Conservation (phyloP, 345 rosid species). For the Aurinia saxatilis region DNA sequence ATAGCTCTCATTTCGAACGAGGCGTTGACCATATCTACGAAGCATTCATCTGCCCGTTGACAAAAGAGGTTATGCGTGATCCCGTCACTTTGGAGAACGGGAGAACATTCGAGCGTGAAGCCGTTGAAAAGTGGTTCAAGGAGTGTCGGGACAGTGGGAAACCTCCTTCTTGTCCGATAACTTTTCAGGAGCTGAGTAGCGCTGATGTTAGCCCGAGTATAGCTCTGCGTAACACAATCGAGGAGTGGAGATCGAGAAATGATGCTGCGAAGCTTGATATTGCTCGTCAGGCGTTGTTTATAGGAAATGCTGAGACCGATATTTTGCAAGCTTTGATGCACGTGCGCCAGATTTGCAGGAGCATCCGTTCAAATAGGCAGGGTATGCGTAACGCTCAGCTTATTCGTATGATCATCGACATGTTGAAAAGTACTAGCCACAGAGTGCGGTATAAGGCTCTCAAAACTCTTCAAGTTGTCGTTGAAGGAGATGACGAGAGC, state of each 20-base stretch:
- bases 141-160: constrained; percentile 67
- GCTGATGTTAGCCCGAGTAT: constrained; percentile 68
- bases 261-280: constrained; percentile 78
- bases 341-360: constrained; percentile 56
- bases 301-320: constrained; percentile 60
- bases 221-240: constrained; percentile 82
- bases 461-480: constrained; percentile 65
- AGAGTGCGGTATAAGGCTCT: constrained; percentile 64
- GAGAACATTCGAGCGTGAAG: constrained; percentile 87
- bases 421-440: constrained; percentile 72
- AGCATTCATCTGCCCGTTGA: constrained; percentile 86
- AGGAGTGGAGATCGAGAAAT: constrained; percentile 94
- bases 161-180: constrained; percentile 62
- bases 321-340: constrained; percentile 54
- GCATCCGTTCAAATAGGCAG: constrained; percentile 53
- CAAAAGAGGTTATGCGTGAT: constrained; percentile 77
- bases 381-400: constrained; percentile 61
- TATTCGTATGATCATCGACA: constrained; percentile 67
- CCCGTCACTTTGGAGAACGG: constrained; percentile 86
- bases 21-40: constrained; percentile 79
- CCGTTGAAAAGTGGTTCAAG: constrained; percentile 82
- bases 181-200: constrained; percentile 58
- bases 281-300: constrained; percentile 58
- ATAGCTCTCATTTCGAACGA: constrained; percentile 65
- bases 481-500: constrained; percentile 75